Evolutionary conservation across 495 filamentous ascomycete genomes (phyloP), one percentile per base, ranked within the genome.

Genomic region (Penicillium cosmopolitanum): DNA sequence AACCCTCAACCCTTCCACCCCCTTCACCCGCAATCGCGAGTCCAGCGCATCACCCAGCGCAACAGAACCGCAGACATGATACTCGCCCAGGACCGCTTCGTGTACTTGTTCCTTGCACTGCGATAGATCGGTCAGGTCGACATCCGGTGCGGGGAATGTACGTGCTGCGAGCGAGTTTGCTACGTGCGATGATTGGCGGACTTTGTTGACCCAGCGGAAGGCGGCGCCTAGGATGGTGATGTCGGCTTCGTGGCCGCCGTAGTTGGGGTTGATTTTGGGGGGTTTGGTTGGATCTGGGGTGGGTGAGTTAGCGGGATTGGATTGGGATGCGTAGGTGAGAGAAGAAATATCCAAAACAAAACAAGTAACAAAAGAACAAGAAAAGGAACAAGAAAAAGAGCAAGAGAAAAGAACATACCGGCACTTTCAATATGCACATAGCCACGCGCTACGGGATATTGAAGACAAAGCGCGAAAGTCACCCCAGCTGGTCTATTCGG

Each of bases 31-130:
- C 52, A 84, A 63, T 5, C 68, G 61, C 10, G 68, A 68, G 47
- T 85, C 81, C 0, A 86, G 76, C 8, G 84, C 84, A 5, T 76
- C 77, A 4, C 82, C 81, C 79, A 87, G 81, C 1, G 82, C 79
- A 58, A 80, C 84, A 0, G 84, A 85, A 1, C 85, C 84, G 11
- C 79, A 56, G 16, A 68, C 46, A 34, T 72, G 67, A 36, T 68
- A 65, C 34, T 68, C 56, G n/a, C 62, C 61, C 13, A 52, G 31
- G 6, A 58, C 60, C 6, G 61, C 50, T 36, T 56, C 51, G 12
- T 44, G 36, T 34, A 28, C 56, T n/a, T 38, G 50, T 51, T 42
- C 36, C 15, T 34, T 58, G 23, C 48, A 50, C 21, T 61, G 18
- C 50, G 28, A 42, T 64, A 46, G 61, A 28, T 61, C 60, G 25